These are phyloP conservation scores for Polyporus tsugae DNA, from an alignment of 1,284 basidiomycete species.

Conservation along the genomic window DNA sequence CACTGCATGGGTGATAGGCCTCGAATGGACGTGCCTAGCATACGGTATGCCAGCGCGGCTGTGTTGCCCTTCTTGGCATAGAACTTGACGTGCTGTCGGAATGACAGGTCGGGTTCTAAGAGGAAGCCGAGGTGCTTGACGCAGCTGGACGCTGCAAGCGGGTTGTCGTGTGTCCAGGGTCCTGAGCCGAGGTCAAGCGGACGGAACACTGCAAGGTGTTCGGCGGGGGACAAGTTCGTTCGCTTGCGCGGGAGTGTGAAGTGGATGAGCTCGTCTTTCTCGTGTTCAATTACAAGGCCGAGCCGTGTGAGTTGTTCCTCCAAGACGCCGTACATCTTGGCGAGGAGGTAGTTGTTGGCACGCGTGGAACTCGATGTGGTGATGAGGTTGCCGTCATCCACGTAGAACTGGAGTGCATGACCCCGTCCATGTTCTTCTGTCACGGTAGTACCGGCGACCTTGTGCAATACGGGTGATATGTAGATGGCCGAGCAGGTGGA, in stretches of 20 bases:
- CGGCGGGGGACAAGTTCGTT: no score
- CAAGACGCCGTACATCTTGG: background rate
- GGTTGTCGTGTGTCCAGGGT: background rate
- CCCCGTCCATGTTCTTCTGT: no score
- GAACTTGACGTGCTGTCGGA: background rate
- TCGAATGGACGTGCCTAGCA: slow-evolving; percentile 47
- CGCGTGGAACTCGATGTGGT: background rate
- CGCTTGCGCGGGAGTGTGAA: no score
- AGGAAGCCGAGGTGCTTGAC: background rate
- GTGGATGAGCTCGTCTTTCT: background rate
- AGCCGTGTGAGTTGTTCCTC: fast-evolving
- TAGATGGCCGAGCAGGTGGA: no score
- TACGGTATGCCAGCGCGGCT: slow-evolving; percentile 38
- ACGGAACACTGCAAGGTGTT: no score
- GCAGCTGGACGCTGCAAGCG: fast-evolving
- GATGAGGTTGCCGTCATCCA: background rate
- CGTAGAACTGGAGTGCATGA: background rate
- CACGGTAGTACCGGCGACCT: no score
- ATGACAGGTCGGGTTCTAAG: background rate
- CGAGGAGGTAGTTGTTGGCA: background rate
- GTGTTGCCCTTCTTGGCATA: background rate
- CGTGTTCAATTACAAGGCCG: background rate
- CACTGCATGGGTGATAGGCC: slow-evolving; percentile 42
- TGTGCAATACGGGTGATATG: no score
- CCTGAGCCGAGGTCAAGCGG: background rate